These are phyloP conservation scores for Phanerochaete carnosa DNA, from an alignment of 768 basidiomycete species.

Conservation along the genomic window DNA sequence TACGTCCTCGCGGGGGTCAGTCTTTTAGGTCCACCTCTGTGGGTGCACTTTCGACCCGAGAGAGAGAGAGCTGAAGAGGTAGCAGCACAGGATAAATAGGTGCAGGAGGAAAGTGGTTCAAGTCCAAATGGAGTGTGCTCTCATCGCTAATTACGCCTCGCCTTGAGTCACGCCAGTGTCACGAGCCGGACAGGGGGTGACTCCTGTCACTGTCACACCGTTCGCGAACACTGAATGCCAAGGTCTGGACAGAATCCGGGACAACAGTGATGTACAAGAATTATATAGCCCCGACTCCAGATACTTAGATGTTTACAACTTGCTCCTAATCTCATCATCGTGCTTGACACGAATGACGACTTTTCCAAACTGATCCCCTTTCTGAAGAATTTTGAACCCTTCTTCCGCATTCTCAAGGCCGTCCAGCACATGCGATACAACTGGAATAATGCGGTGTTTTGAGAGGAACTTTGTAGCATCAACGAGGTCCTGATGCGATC, in stretches of 20 bases:
- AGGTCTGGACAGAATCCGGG: neutral
- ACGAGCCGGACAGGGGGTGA: neutral
- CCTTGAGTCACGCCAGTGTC: neutral
- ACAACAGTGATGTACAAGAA: neutral
- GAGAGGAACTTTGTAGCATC: constrained; percentile 70
- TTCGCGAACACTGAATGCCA: too few species aligned
- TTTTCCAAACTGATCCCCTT: constrained; percentile 75
- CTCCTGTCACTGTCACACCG: neutral
- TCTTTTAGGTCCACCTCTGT: neutral
- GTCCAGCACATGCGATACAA: constrained; percentile 67
- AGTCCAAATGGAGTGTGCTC: neutral
- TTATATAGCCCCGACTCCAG: neutral
- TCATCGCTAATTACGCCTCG: constrained; percentile 2
- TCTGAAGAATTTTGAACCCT: constrained; percentile 66
- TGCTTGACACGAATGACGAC: constrained; percentile 52
- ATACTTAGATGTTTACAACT: neutral
- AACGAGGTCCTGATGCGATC: constrained; percentile 68
- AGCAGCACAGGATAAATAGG: neutral
- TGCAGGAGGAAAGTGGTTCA: neutral
- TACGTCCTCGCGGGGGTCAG: constrained; percentile 9
- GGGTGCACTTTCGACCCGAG: neutral
- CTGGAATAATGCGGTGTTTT: constrained; percentile 63
- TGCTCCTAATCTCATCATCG: constrained; percentile 1
- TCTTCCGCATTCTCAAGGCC: constrained; percentile 62
- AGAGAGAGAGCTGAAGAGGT: neutral